These are phyloP conservation scores for Penicillium odoratum DNA, from an alignment of 495 filamentous ascomycete species.

Conservation along the genomic window DNA sequence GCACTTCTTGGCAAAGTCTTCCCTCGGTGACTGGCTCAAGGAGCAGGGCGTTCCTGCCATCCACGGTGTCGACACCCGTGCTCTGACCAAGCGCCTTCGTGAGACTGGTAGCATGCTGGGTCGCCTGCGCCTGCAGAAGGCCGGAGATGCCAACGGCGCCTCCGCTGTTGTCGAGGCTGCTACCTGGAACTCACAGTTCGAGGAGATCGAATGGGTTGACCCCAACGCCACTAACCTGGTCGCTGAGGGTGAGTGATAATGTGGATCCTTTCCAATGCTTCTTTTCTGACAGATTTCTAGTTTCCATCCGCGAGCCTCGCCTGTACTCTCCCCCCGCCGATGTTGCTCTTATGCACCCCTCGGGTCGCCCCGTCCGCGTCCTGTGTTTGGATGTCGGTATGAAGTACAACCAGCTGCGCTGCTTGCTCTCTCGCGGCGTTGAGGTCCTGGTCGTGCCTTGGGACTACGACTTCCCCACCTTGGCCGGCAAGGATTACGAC, in stretches of 20 bases:
- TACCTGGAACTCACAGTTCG: constrained; percentile 68
- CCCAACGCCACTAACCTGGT: constrained; percentile 92
- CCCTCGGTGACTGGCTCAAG: constrained; percentile 90
- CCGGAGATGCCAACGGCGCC: constrained; percentile 49
- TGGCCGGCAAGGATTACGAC: constrained; percentile 80
- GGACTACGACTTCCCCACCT: constrained; percentile 83
- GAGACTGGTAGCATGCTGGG: constrained; percentile 96
- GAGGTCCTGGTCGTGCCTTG: constrained; percentile 94
- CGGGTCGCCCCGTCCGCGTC: constrained; percentile 79
- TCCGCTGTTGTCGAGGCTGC: constrained; percentile 38
- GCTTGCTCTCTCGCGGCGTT: constrained; percentile 85
- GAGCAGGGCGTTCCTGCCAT: constrained; percentile 95
- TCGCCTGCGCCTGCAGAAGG: constrained; percentile 74
- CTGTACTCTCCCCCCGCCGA: constrained; percentile 71
- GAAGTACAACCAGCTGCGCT: constrained; percentile 96
- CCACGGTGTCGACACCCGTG: constrained; percentile 91
- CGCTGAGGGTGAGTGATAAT: constrained; percentile 72
- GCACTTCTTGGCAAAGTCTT: constrained; percentile 86
- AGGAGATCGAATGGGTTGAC: constrained; percentile 81
- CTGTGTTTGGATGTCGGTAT: constrained; percentile 94
- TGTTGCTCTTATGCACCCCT: constrained; percentile 75
- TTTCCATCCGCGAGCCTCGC: constrained; percentile 80
- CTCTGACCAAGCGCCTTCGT: constrained; percentile 89
- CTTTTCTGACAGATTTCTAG: constrained; percentile 42
- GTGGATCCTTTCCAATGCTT: background rate